Evolutionary conservation across 2,329 filamentous ascomycete species (phyloP), one percentile per base, ranked within the genome.

Genomic region (Pseudogymnoascus sp.): DNA sequence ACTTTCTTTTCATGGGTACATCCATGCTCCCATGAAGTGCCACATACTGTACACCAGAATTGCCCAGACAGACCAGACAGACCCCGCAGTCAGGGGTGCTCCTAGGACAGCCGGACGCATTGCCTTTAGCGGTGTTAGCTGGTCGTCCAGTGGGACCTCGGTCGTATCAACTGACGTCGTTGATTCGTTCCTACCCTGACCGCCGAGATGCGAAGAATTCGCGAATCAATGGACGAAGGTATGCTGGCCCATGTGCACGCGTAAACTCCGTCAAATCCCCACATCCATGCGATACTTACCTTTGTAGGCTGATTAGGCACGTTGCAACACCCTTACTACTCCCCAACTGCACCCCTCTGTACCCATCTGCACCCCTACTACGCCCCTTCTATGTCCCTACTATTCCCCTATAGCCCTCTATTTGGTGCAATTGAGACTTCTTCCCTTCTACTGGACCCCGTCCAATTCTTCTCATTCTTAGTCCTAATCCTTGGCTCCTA

Each of bases 171-270:
- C 51, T 57, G 14, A 2, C 51, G 18, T 12, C 29, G 51, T 12
- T 57, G 51, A 57, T 57, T 57, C 29, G 51, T 18, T 18, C 51
- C 51, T 11, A 8, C 29, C 47, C 10, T 57, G n/a, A 57, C 8
- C 51, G 51, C 51, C 51, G 29, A 57, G 29, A 34, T 57, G 29
- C 51, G 51, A 18, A 14, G 29, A 57, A 57, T 57, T 57, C 51
- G 51, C 51, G 51, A 57, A 57, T 57, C 51, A 57, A 36, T 21
- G 29, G 29, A 57, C 51, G 51, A 57, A 26, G 51, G 51, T 57
- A 57, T 57, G 51, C 51, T 57, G 4, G n/a, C 29, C 51, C 51
- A 57, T 57, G 26, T 34, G 51, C 51, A 57, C 51, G 29, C 51
- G 51, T 57, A 34, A 21, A 57, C 51, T 57, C 51, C 51, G 29